A percentile compares a stretch with the other conserved stretches of the same genome.
These are phyloP conservation scores for Cystobasidium ongulense DNA, from an alignment of 768 basidiomycete genomes.

Conservation along the genomic window DNA sequence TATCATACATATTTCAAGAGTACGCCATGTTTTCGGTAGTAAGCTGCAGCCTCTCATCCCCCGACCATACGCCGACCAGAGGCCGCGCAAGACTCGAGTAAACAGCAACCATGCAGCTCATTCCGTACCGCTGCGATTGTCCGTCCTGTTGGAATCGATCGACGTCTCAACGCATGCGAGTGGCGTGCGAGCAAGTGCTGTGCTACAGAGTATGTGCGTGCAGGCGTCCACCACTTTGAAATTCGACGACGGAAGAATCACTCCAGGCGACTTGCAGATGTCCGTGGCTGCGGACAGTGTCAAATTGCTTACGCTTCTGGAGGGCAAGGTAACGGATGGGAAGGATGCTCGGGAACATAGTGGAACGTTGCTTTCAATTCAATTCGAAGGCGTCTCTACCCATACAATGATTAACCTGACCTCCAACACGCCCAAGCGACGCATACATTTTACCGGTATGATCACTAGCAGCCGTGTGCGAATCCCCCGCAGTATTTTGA, in stretches of 20 bases:
- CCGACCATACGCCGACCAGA: not conserved
- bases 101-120: not conserved
- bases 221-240: not conserved
- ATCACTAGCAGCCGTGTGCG: not conserved
- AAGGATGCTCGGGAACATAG: not conserved
- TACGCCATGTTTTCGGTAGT: not conserved
- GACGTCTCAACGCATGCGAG: not conserved
- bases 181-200: not conserved
- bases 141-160: not conserved
- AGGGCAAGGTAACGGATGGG: not conserved
- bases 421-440: not conserved
- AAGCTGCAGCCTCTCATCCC: slow-evolving; percentile 19
- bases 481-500: slow-evolving; percentile 22
- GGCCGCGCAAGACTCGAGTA: not conserved
- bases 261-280: not conserved
- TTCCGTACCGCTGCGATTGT: not conserved
- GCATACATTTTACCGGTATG: not conserved
- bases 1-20: slow-evolving; percentile 5
- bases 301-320: not conserved
- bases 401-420: not conserved
- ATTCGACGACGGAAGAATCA: not conserved
- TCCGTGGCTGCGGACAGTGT: not conserved
- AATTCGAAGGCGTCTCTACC: not conserved
- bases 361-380: not conserved
- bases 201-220: not conserved